Evolutionary conservation across 2,329 filamentous ascomycete species (phyloP), one percentile per base, ranked within the genome.

Genomic region (Tympanopsis confertula): DNA sequence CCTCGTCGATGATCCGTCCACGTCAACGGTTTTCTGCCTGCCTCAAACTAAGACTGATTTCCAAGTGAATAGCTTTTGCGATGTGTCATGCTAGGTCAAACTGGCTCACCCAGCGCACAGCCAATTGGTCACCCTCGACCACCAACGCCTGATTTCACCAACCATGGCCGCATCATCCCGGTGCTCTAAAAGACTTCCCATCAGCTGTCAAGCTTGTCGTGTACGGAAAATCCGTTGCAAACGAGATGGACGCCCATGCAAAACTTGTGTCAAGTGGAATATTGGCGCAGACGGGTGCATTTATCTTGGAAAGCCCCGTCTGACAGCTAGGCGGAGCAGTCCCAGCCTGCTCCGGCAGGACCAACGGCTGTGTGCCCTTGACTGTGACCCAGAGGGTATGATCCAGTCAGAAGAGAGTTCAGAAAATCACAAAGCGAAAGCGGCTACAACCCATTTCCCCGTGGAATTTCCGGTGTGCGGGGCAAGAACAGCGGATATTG

Each of bases 151-250:
- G n/a, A n/a, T n/a, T n/a, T n/a, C 7, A 7, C 7, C 7, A 7
- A 26, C 22, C 7, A 26, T 26, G 22, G n/a, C 22, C 22, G 7
- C 22, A 7, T 7, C 49, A 33, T 49, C 46, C 32, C 52, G 50
- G 17, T 41, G 47, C 5, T 51, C 52, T 32, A 58, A 56, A 40
- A 51, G 57, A 5, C 48, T 59, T 18, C 58, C 58, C 10, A 54
- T 61, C 29, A 59, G 54, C 39, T 62, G 58, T 32, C 57, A 61
- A 41, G 57, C 59, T 26, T 62, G 58, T 42, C 53, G 58, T 35
- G 52, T 50, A 10, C 47, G 58, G 35, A 62, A 62, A 38, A 61
- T 62, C 30, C 50, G 53, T 19, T 62, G 58, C 41, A 51, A 55
- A 18, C 58, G 58, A 15, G 55, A 58, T 42, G 50, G 50, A n/a